phyloP scores from a whole-genome alignment of 495 filamentous ascomycete species.

The Massariosphaeria phaeospora region DNA sequence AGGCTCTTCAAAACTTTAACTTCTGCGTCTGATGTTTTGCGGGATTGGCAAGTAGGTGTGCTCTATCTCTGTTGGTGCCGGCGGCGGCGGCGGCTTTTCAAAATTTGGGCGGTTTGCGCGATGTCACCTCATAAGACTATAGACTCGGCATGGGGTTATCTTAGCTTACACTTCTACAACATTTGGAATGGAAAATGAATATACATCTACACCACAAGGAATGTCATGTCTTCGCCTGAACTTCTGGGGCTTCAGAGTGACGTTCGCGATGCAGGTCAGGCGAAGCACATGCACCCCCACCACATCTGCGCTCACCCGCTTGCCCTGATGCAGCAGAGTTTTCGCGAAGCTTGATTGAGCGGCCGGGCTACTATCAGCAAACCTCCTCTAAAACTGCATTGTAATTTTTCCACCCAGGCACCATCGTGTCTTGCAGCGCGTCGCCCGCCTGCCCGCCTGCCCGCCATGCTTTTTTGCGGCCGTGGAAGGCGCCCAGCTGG shows the following conservation, averaged over 20 bases:
- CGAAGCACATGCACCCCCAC: neutral
- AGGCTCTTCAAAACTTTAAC: neutral
- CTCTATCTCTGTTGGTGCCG: neutral
- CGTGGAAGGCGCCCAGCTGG: neutral
- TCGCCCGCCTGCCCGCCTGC: no score
- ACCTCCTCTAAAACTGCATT: neutral
- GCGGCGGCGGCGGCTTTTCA: neutral
- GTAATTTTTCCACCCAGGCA: neutral
- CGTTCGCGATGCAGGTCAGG: slow-evolving; percentile 18
- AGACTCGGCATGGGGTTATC: slow-evolving; percentile 19
- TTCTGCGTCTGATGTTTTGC: neutral
- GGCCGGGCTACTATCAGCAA: slow-evolving; percentile 4
- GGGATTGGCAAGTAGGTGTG: no score
- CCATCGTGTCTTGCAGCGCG: neutral
- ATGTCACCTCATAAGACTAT: slow-evolving; percentile 6
- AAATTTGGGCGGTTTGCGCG: slow-evolving; percentile 6
- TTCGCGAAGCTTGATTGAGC: slow-evolving; percentile 1
- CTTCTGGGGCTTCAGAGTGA: slow-evolving; percentile 1
- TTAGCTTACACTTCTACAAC: slow-evolving; percentile 1
- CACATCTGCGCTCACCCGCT: neutral
- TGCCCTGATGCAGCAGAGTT: slow-evolving; percentile 11
- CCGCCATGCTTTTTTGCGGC: slow-evolving; percentile 23
- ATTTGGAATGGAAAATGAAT: slow-evolving; percentile 4
- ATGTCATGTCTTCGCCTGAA: no score
- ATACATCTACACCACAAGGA: neutral